Evolutionary conservation across 129 eudicot species (phyloP).

Genomic region (Flaveria bidentis): DNA sequence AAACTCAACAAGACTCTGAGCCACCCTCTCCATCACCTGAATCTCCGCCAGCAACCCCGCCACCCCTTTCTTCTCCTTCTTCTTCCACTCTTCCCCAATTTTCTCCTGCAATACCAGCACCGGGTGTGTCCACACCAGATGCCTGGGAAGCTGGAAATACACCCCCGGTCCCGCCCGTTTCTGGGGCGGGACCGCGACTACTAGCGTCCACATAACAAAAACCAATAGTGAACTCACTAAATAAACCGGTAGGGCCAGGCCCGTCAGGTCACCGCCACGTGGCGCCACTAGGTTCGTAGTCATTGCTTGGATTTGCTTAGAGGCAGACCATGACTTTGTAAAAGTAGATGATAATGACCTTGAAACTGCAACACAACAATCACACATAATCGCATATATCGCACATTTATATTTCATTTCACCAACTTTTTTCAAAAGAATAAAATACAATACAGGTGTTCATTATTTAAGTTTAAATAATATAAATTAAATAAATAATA

Average conservation of each 20-base stretch:
- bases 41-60: conserved; percentile 70
- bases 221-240: conserved; percentile 65
- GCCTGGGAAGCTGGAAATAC: conserved; percentile 54
- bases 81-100: conserved; percentile 81
- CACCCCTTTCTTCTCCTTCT: conserved; percentile 72
- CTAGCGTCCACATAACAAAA: conserved; percentile 77
- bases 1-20: conserved; percentile 52
- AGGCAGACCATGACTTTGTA: conserved; percentile 77
- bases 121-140: conserved; percentile 61
- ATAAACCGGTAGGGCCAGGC: conserved; percentile 65
- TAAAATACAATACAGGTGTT: too few species aligned
- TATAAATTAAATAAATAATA: too few species aligned
- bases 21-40: conserved; percentile 64
- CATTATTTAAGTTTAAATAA: too few species aligned
- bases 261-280: conserved; percentile 71
- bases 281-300: conserved; percentile 63
- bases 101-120: conserved; percentile 72
- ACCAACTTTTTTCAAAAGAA: too few species aligned
- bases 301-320: conserved; percentile 80
- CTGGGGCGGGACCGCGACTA: conserved; percentile 77
- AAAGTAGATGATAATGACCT: conserved; percentile 53
- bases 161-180: conserved; percentile 59
- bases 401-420: neutral
- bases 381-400: neutral
- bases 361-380: conserved; percentile 12